phyloP scores from a whole-genome alignment of 2,329 filamentous ascomycete species.

The Ophiostoma tasmaniense region DNA sequence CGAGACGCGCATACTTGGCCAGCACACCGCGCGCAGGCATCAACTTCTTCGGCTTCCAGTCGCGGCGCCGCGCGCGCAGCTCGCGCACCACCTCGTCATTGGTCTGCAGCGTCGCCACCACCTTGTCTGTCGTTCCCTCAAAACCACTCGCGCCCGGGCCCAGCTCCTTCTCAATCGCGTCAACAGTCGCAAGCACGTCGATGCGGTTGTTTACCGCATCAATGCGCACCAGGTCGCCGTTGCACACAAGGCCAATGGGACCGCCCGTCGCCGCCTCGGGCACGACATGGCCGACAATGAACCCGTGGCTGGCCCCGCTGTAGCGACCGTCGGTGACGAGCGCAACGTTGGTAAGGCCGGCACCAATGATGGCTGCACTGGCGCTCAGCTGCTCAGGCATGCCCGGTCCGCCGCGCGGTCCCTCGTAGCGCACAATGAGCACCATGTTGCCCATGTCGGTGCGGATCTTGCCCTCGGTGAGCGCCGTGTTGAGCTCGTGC shows the following conservation, averaged over 20 bases:
- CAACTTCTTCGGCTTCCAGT: slow-evolving; percentile 60
- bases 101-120: slow-evolving; percentile 16
- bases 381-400: slow-evolving; percentile 95
- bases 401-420: slow-evolving; percentile 83
- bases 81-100: slow-evolving; percentile 37
- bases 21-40: slow-evolving; percentile 73
- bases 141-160: slow-evolving; percentile 31
- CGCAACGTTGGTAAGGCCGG: slow-evolving; percentile 76
- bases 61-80: slow-evolving; percentile 48
- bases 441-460: slow-evolving; percentile 65
- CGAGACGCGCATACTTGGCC: slow-evolving; percentile 82
- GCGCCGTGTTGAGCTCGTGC: slow-evolving; percentile 63
- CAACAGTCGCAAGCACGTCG: slow-evolving; percentile 45
- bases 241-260: slow-evolving; percentile 70
- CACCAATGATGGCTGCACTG: slow-evolving; percentile 85
- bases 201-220: slow-evolving; percentile 76
- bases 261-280: slow-evolving; percentile 86
- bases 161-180: slow-evolving; percentile 24
- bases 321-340: slow-evolving; percentile 90
- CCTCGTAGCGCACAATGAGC: slow-evolving; percentile 85
- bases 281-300: slow-evolving; percentile 87
- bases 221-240: slow-evolving; percentile 80
- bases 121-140: background rate
- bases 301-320: slow-evolving; percentile 78
- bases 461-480: slow-evolving; percentile 51